Percentiles rank a stretch among this genome's conserved stretches.
Conservation (phyloP, 306 rosid genomes). For the Hippophae gyantsensis region DNA sequence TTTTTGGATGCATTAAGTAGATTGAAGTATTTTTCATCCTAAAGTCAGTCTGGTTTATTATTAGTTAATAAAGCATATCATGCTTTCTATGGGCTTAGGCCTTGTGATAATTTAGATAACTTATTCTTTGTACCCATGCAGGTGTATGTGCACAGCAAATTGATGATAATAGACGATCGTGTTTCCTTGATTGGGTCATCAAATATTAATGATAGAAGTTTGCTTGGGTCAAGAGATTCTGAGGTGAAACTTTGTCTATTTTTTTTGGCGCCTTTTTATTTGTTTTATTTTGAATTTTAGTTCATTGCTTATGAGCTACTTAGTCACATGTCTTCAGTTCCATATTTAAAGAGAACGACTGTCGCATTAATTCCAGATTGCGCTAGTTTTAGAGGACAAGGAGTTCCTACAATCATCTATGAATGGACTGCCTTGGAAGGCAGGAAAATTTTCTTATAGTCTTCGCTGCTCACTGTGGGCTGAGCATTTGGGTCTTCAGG, state of each 20-base stretch:
- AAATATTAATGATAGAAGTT: slow-evolving; percentile 41
- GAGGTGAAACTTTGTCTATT: slow-evolving; percentile 18
- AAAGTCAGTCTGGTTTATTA: too few species aligned
- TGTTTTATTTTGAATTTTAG: too few species aligned
- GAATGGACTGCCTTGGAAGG: slow-evolving; percentile 40
- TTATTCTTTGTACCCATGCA: slow-evolving; percentile 1
- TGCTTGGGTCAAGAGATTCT: slow-evolving; percentile 49
- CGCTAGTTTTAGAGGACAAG: slow-evolving; percentile 36
- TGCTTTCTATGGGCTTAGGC: too few species aligned
- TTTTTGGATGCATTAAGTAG: too few species aligned
- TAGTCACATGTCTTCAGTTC: too few species aligned
- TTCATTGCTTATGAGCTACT: too few species aligned
- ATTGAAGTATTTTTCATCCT: too few species aligned
- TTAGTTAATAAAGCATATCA: neutral
- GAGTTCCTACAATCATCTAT: slow-evolving; percentile 40
- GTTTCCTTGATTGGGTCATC: slow-evolving; percentile 42
- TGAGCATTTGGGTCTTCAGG: slow-evolving; percentile 43
- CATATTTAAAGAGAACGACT: neutral
- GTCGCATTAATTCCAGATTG: slow-evolving; percentile 24
- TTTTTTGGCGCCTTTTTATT: too few species aligned
- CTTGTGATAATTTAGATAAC: too few species aligned
- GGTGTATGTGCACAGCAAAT: slow-evolving; percentile 47
- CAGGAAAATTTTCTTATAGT: slow-evolving; percentile 35
- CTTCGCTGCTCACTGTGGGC: slow-evolving; percentile 43
- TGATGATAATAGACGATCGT: slow-evolving; percentile 39